Percentiles rank a stretch among this genome's conserved stretches.
phyloP scores from a whole-genome alignment of 805 yeast species.

The Wickerhamiella kazuoi region DNA sequence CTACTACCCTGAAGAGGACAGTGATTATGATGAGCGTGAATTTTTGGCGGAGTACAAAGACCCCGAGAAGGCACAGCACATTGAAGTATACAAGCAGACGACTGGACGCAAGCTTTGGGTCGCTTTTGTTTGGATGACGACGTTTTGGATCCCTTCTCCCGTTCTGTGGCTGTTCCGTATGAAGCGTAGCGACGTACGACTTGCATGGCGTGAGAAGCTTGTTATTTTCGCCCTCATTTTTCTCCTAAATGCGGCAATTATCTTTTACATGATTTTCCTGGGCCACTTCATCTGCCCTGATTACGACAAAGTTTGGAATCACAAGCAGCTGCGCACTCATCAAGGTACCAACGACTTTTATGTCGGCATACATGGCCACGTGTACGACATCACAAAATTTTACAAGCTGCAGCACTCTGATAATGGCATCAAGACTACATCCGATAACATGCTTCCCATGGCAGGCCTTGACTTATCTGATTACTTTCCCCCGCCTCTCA shows the following conservation, averaged over 20 bases:
- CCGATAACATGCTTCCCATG: conserved; percentile 20
- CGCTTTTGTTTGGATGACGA: conserved; percentile 23
- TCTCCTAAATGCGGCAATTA: conserved; percentile 22
- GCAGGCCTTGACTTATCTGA: conserved; percentile 25
- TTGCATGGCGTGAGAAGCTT: conserved; percentile 28
- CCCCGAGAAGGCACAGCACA: conserved; percentile 19
- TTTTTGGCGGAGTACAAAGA: conserved; percentile 14
- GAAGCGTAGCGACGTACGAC: conserved; percentile 25
- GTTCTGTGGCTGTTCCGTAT: conserved; percentile 22
- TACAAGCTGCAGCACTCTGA: conserved; percentile 26
- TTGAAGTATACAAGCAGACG: conserved; percentile 20
- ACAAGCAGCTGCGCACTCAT: conserved; percentile 20
- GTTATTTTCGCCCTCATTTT: conserved; percentile 22
- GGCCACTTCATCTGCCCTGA: conserved; percentile 26
- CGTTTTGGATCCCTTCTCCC: conserved; percentile 27
- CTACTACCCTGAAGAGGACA: conserved; percentile 20
- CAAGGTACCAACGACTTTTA: conserved; percentile 23
- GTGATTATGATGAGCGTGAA: conserved; percentile 13
- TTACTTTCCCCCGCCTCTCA: conserved; percentile 26
- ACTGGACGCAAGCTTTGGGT: conserved; percentile 23
- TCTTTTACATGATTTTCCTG: conserved; percentile 27
- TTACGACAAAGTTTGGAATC: conserved; percentile 26
- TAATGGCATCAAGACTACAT: conserved; percentile 19
- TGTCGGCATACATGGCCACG: conserved; percentile 25
- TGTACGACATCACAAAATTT: conserved; percentile 26